phyloP scores from a whole-genome alignment of 306 rosid genomes.

The Coriaria nepalensis region DNA sequence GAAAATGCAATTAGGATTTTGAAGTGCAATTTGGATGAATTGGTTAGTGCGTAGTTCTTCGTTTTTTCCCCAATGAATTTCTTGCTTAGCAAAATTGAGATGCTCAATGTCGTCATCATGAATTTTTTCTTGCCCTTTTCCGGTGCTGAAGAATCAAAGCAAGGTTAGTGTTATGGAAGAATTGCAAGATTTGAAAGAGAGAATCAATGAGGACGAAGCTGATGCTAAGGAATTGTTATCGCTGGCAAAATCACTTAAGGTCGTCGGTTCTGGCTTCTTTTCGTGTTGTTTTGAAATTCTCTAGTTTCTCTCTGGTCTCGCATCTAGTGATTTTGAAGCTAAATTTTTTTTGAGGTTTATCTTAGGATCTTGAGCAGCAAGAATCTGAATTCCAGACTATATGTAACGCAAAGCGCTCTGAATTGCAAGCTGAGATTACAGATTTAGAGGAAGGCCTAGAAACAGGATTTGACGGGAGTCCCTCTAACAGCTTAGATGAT shows the following conservation, averaged over 20 bases:
- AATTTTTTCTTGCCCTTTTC: not conserved
- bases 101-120: no score
- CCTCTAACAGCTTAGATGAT: slow-evolving; percentile 28
- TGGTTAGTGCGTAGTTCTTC: slow-evolving; percentile 26
- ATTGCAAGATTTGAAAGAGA: slow-evolving; percentile 31
- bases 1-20: slow-evolving; percentile 5
- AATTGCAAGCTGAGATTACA: slow-evolving; percentile 36
- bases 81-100: not conserved
- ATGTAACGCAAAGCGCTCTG: slow-evolving; percentile 24
- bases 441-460: slow-evolving; percentile 42
- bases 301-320: not conserved
- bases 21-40: slow-evolving; percentile 27
- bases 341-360: slow-evolving; percentile 6
- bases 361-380: slow-evolving; percentile 58
- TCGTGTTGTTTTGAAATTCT: not conserved
- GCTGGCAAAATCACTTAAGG: slow-evolving; percentile 44
- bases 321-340: no score
- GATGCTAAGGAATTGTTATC: slow-evolving; percentile 32
- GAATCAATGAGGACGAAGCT: slow-evolving; percentile 35
- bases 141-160: slow-evolving; percentile 23
- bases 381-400: slow-evolving; percentile 29
- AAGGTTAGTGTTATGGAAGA: slow-evolving; percentile 27
- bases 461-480: slow-evolving; percentile 26
- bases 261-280: slow-evolving; percentile 21
- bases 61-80: not conserved